These are phyloP conservation scores for Cardamine occulta DNA, from an alignment of 345 rosid species.

Conservation along the genomic window DNA sequence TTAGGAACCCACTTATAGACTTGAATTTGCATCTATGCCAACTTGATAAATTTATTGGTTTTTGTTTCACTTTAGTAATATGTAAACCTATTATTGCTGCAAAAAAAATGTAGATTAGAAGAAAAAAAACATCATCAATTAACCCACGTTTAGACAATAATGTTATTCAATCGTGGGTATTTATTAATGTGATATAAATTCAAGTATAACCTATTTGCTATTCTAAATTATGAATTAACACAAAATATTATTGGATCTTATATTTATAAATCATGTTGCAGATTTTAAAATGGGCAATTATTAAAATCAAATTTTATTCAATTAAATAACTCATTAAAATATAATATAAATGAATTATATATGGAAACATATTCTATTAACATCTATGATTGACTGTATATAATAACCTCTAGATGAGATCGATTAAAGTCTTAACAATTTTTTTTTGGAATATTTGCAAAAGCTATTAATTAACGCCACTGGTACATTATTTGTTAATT, in stretches of 20 bases:
- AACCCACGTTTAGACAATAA: background rate
- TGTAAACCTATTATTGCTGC: background rate
- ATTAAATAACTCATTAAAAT: background rate
- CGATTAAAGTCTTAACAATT: background rate
- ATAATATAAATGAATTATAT: background rate
- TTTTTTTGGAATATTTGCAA: background rate
- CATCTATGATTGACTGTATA: conserved; percentile 1
- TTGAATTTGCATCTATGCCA: background rate
- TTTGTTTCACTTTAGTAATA: background rate
- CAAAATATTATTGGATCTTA: too few species aligned
- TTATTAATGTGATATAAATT: too few species aligned
- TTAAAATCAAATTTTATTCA: background rate
- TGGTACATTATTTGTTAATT: conserved; percentile 15
- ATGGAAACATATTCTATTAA: background rate
- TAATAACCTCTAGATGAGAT: background rate
- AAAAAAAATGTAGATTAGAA: background rate
- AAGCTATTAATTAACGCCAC: conserved; percentile 11
- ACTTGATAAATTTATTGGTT: background rate
- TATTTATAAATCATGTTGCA: too few species aligned
- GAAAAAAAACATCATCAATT: background rate
- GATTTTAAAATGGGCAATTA: background rate
- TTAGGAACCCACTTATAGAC: background rate
- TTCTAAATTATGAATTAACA: too few species aligned
- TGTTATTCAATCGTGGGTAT: background rate
- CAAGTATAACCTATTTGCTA: background rate